These are phyloP conservation scores for Starmerella davenportii DNA, from an alignment of 805 yeast species.

Conservation along the genomic window DNA sequence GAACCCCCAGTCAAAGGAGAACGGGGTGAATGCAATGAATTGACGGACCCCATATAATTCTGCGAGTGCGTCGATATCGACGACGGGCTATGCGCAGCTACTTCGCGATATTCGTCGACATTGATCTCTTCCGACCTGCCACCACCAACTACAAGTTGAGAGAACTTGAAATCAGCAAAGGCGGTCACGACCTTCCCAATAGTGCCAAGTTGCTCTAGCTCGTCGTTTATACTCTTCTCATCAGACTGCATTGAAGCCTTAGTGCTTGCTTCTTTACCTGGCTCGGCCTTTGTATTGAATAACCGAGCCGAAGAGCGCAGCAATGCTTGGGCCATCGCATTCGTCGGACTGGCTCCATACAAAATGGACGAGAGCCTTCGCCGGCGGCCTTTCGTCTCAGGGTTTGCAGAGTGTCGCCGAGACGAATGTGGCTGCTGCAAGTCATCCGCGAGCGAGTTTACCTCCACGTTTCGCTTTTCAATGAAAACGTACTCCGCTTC, in stretches of 20 bases:
- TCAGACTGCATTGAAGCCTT: constrained; percentile 4
- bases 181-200: constrained; percentile 77
- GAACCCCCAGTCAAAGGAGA: neutral
- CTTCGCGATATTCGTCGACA: neutral
- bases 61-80: neutral
- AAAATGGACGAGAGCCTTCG: constrained; percentile 21
- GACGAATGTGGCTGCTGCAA: constrained; percentile 29
- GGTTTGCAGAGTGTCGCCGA: constrained; percentile 8
- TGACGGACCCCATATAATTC: neutral
- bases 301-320: constrained; percentile 75
- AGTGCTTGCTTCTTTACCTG: neutral
- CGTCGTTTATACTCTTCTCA: constrained; percentile 19
- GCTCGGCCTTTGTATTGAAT: constrained; percentile 36
- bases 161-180: constrained; percentile 72
- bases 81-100: neutral
- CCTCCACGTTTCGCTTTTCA: constrained; percentile 87
- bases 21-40: neutral
- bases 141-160: neutral
- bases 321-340: constrained; percentile 73
- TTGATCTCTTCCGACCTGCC: neutral
- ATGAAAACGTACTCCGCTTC: constrained; percentile 55
- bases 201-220: constrained; percentile 61
- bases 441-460: constrained; percentile 89
- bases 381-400: constrained; percentile 8
- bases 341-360: constrained; percentile 43